Base-by-base conservation (phyloP, 2,329 filamentous ascomycete genomes). In the Diaporthe helianthi region DNA sequence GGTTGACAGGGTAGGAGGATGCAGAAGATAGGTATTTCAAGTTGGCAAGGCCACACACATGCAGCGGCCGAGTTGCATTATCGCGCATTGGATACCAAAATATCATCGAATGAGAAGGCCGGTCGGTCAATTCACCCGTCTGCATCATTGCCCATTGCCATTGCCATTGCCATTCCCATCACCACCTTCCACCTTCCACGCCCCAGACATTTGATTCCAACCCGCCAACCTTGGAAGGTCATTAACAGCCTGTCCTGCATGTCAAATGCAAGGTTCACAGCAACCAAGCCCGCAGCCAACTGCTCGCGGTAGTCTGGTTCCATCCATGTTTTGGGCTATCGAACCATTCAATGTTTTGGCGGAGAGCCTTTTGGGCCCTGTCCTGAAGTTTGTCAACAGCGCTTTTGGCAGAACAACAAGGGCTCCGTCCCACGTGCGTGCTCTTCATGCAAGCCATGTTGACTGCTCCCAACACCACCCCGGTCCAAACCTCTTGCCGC, bases 1-100 rank as follows among this genome's bases (percentile, higher is more conserved):
- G 47, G 29, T n/a, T 44, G 41, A 15, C 41, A 19, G 41, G 22
- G 22, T 24, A 26, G 22, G 19, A 44, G 51, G 52, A 58, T 58
- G 22, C 29, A 24, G 38, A 31, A 5, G 17, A 58, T 6, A 5
- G 17, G 41, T 6, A 41, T 44, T 26, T 58, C 41, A 67, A 41
- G 29, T 67, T 67, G 65, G 65, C 52, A 67, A 31, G 17, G 51
- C 26, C 41, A n/a, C n/a, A n/a, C n/a, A n/a, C n/a, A n/a, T n/a
- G n/a, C n/a, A 29, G 13, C 15, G 12, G 38, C 24, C 31, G 24
- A 31, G 26, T 26, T 38, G 54, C 65, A 68, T 70, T 49, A 65
- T 52, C 55, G 49, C 55, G 65, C 64, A 68, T 49, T 52, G 44
- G 47, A 63, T 49, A 31, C 54, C 47, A 38, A 29, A 68, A n/a